A percentile compares a stretch with the other conserved stretches of the same genome.
phyloP scores from a whole-genome alignment of 2,329 filamentous ascomycete genomes.

The Curvularia sp. region DNA sequence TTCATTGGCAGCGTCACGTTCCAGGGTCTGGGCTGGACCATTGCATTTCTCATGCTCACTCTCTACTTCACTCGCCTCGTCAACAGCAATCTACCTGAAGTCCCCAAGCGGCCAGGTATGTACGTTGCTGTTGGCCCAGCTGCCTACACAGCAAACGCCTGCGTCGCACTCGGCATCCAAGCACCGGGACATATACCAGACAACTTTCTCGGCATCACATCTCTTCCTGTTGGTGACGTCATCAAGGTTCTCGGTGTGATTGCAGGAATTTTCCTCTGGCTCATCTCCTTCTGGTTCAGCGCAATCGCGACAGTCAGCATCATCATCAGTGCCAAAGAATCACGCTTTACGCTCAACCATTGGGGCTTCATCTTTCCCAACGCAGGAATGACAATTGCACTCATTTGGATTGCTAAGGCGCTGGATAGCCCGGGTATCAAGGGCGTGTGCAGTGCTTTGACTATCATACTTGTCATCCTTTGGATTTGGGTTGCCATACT shows the following conservation, averaged over 20 bases:
- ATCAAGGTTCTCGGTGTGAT: conserved; percentile 54
- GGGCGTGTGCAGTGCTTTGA: conserved; percentile 63
- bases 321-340: conserved; percentile 49
- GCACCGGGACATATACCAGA: conserved; percentile 48
- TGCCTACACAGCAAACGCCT: conserved; percentile 36
- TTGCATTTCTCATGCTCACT: conserved; percentile 72
- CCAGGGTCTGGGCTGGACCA: conserved; percentile 71
- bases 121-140: conserved; percentile 59
- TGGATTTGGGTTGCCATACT: conserved; percentile 63
- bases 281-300: conserved; percentile 60
- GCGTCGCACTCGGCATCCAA: conserved; percentile 53
- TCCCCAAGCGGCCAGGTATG: conserved; percentile 55
- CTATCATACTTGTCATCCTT: conserved; percentile 60
- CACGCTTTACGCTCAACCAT: conserved; percentile 43
- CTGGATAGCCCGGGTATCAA: conserved; percentile 60
- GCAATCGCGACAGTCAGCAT: conserved; percentile 52
- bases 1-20: conserved; percentile 68
- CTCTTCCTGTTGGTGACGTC: conserved; percentile 46
- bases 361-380: conserved; percentile 72
- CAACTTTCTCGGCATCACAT: conserved; percentile 44
- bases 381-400: conserved; percentile 64
- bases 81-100: conserved; percentile 61
- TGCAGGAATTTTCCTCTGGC: conserved; percentile 57
- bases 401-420: conserved; percentile 62
- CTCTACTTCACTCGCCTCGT: conserved; percentile 75